Evolutionary conservation across 2,329 filamentous ascomycete species (phyloP).

Genomic region (Ophiosphaerella korrae): DNA sequence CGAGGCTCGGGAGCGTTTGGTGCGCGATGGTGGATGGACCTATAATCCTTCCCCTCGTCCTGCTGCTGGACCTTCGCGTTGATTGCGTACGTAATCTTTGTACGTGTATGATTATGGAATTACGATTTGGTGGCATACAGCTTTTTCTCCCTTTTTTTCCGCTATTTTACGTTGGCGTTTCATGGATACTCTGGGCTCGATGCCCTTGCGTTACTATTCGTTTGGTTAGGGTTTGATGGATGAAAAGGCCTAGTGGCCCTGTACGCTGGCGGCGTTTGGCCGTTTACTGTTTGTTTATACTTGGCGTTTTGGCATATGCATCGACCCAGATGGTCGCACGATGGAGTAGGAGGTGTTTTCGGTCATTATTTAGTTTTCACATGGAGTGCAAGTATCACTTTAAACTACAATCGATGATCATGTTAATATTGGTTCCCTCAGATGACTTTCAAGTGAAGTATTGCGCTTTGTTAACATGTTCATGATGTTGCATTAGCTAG

Average conservation of each 20-base stretch:
- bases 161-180: too few relatives aligned
- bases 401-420: too few relatives aligned
- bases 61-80: slow-evolving; percentile 22
- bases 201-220: neutral
- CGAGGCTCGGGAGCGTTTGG: slow-evolving; percentile 77
- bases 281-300: neutral
- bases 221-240: neutral
- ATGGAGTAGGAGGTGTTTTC: neutral
- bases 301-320: slow-evolving; percentile 3
- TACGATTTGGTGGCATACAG: neutral
- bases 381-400: too few relatives aligned
- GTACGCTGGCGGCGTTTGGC: neutral
- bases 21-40: slow-evolving; percentile 81
- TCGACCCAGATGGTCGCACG: slow-evolving; percentile 4
- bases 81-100: neutral
- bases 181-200: too few relatives aligned
- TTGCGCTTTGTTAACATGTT: too few relatives aligned
- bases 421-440: too few relatives aligned
- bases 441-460: too few relatives aligned
- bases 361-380: too few relatives aligned
- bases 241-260: neutral
- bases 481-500: too few relatives aligned
- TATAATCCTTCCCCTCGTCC: slow-evolving; percentile 43
- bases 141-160: neutral
- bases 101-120: neutral